phyloP scores from a whole-genome alignment of 768 basidiomycete species.

The Amanita pseudoporphyria region DNA sequence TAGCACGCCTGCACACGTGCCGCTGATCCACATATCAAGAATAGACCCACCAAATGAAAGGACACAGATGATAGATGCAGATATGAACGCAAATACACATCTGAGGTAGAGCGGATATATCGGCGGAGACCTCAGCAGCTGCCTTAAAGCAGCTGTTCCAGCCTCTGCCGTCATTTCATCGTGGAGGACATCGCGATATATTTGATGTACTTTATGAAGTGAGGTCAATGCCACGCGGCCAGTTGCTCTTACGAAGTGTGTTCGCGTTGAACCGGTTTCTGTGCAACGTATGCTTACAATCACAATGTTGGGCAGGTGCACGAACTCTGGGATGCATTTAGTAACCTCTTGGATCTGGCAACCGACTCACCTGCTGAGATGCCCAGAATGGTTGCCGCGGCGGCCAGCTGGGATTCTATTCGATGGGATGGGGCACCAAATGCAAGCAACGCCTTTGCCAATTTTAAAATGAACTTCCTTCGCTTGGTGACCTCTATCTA shows the following conservation, averaged over 20 bases:
- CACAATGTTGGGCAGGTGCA: conserved; percentile 71
- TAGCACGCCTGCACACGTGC: conserved; percentile 54
- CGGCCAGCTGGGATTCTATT: conserved; percentile 78
- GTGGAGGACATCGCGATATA: conserved; percentile 83
- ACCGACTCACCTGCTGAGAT: conserved; percentile 47
- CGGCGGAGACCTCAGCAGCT: conserved; percentile 52
- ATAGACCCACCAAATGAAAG: conserved; percentile 75
- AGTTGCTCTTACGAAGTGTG: conserved; percentile 77
- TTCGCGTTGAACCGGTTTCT: conserved; percentile 59
- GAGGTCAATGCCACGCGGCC: conserved; percentile 76
- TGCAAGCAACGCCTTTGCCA: conserved; percentile 82
- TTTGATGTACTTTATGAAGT: conserved; percentile 70
- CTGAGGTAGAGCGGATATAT: conserved; percentile 60
- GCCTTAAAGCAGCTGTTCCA: conserved; percentile 59
- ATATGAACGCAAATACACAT: conserved; percentile 67
- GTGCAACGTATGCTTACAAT: conserved; percentile 79
- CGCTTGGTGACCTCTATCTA: conserved; percentile 34
- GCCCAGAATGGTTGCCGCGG: conserved; percentile 71
- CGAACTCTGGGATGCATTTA: conserved; percentile 40
- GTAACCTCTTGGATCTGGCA: neutral
- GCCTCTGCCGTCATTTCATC: conserved; percentile 68
- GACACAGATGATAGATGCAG: conserved; percentile 74
- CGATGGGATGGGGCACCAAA: conserved; percentile 94
- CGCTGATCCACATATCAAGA: conserved; percentile 79
- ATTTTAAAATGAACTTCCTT: conserved; percentile 70